Base-by-base conservation (phyloP, 2,329 filamentous ascomycete genomes). In the Dactylella cylindrospora region DNA sequence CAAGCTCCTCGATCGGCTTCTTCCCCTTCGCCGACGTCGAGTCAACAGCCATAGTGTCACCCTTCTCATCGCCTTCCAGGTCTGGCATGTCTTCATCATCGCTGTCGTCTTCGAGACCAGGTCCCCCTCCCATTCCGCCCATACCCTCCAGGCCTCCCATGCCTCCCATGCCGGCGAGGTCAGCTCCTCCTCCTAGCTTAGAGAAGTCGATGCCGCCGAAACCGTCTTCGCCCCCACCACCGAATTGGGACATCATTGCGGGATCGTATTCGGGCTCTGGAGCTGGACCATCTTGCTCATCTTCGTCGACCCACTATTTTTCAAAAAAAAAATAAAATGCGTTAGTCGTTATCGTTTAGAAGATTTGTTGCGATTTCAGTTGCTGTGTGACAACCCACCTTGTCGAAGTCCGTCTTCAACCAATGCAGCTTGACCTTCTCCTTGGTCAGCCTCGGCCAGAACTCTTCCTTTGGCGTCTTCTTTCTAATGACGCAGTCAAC, bases 391-490 rank as follows among this genome's bases (percentile, higher is more conserved):
- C 28, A 20, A 69, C 79, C 62, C 73, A 85, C 83, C 86, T 95
- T 96, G 79, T 96, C 90, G 70, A 98, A 98, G 78, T 98, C 86
- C 67, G 93, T 97, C 85, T 95, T 95, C 71, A 98, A 77, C 82
- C 90, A 98, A 78, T 97, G 93, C 51, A 88, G 77, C 79, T 89
- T 95, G 80, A 88, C 85, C 68, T 78, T 75, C 64, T 91, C 88
- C 84, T 96, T 96, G 73, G 96, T 80, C 71, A 98, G 81, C 67
- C 93, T 84, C 66, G 90, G 90, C 93, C 93, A 98, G 82, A 85
- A 97, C 76, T 93, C 89, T 71, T 89, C 83, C 76, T 90, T 88
- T 67, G 93, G 80, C 72, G 95, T 90, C 84, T 96, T 96, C 87
- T 98, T 98, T 76, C 88, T 83, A 74, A 98, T 81, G 73, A 95